Evolutionary conservation across 2,329 filamentous ascomycete species (phyloP), one percentile per base, ranked within the genome.

Genomic region (Bipolaris victoriae): DNA sequence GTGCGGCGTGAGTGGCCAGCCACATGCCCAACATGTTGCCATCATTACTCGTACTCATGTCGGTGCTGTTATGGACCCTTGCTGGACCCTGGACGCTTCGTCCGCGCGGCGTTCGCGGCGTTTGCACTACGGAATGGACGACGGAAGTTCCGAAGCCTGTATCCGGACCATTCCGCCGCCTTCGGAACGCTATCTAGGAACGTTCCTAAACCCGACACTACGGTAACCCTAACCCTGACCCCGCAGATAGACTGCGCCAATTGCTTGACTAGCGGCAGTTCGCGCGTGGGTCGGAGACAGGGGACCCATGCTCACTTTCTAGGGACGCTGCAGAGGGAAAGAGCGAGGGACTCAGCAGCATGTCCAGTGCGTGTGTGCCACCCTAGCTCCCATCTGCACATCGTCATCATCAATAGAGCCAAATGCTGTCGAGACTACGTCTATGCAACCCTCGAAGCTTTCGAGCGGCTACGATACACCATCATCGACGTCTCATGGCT

Each of bases 341-440:
- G 40, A 43, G 40, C 40, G 13, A 43, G 11, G 11, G 26, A 11
- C 40, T 15, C 40, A 43, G 40, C 40, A 43, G 13, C 40, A 6
- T n/a, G 40, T 26, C 40, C 20, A 43, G 40, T 43, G 40, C 5
- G 20, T 43, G 40, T 43, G 40, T 43, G 40, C 20, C 2, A 43
- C 40, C 40, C 40, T 43, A 43, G 40, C 40, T 43, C 40, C 40
- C 13, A 43, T 26, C 40, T 43, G 40, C 9, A 43, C 40, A 43
- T 26, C 22, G 40, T 26, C 40, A n/a, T 26, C 40, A n/a, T 43
- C 40, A 26, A 43, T n/a, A 26, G 20, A 43, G 40, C 3, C 20
- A 43, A 26, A 43, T 43, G 40, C 18, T 43, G 11, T 43, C 40
- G 13, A 26, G 18, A 43, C 3, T 43, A 43, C 40, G 40, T 22